Base-by-base conservation (phyloP, 495 filamentous ascomycete species). In the Copromyces sp. region DNA sequence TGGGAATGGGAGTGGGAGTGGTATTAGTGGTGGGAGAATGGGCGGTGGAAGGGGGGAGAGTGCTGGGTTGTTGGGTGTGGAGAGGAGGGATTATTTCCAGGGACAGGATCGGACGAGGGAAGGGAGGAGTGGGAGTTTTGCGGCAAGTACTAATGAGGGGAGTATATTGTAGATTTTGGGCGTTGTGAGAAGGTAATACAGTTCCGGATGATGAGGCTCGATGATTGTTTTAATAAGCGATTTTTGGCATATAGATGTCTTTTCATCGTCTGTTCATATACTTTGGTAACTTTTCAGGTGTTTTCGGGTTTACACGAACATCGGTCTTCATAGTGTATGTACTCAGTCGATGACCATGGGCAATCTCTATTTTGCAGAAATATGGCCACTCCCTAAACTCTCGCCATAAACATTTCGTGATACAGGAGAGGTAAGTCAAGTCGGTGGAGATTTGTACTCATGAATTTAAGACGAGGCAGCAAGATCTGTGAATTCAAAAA, bases 141-240 rank as follows among this genome's bases (percentile, higher is more conserved):
- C 1, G 73, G 69, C 11, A 73, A 65, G 47, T 77, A 80, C 35
- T 37, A 35, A 12, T 44, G 32, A 59, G 20, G 76, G 68, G 69
- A 77, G 79, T 74, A 79, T 80, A 74, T 76, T 80, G 68, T 80
- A 71, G 70, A 20, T 6, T 3, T 16, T 24, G 14, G 12, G 11
- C 4, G 39, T 40, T 40, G 8, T 24, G 11, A 40, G 11, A 40
- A 40, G n/a, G 53, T 32, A 6, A 9, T 32, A 0, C 16, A n/a
- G 4, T 53, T 53, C n/a, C 11, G 9, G 9, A 53, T 53, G 45
- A 29, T 29, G 20, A 53, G 12, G 9, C 9, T 12, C 20, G 4
- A 4, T 12, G 20, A 20, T 29, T 53, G 20, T 7, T 1, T 32
- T 12, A 2, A 16, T 32, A 16, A 32, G 53, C 53, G 24, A 2